Conservation (phyloP, 2,329 filamentous ascomycete species). For the Cladophialophora carrionii region DNA sequence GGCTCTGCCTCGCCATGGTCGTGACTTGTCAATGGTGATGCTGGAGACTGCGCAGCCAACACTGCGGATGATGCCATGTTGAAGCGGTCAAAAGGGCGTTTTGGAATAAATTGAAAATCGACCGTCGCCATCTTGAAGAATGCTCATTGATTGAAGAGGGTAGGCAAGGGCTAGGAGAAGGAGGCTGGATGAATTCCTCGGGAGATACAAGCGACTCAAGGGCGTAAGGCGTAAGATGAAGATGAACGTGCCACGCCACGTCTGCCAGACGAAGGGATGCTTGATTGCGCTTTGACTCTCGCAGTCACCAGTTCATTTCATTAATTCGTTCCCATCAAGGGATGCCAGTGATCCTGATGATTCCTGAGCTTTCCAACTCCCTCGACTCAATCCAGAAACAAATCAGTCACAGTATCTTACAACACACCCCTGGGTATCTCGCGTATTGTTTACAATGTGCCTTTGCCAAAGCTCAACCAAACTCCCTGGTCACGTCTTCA, state of each 20-base stretch:
- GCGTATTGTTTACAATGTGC: not conserved
- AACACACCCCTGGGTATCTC: not conserved
- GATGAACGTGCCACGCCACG: not conserved
- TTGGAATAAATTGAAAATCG: constrained; percentile 7
- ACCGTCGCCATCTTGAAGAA: constrained; percentile 27
- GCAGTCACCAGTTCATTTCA: not conserved
- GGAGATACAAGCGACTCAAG: not conserved
- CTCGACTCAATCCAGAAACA: not conserved
- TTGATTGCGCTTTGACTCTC: not conserved
- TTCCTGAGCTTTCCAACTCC: constrained; percentile 3
- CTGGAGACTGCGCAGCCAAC: not conserved
- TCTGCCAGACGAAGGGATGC: not conserved
- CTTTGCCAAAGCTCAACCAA: constrained; percentile 6
- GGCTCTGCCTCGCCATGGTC: constrained; percentile 13
- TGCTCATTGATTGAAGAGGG: constrained; percentile 14
- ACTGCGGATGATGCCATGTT: constrained; percentile 16
- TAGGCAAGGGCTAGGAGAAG: constrained; percentile 22
- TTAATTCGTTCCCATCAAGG: not conserved
- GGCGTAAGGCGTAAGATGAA: too few species aligned
- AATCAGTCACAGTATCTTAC: not conserved
- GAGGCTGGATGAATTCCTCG: constrained; percentile 2
- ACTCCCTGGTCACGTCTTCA: constrained; percentile 21
- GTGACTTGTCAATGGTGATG: not conserved
- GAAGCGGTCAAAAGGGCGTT: constrained; percentile 12
- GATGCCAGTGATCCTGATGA: not conserved